These are phyloP conservation scores for Fraxinus floribunda DNA, from an alignment of 305 asterid species.

Conservation along the genomic window DNA sequence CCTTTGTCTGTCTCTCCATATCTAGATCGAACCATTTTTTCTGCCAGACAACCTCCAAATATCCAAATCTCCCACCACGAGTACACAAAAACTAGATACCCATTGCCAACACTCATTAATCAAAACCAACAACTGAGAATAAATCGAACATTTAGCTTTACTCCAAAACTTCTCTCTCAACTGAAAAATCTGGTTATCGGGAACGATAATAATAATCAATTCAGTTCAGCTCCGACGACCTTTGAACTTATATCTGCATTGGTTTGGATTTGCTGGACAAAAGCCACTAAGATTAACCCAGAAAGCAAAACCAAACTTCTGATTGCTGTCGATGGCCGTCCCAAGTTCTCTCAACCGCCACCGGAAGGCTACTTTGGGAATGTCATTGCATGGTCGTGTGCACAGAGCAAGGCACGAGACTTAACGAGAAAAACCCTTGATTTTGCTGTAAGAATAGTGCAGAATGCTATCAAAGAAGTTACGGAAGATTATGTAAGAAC, in stretches of 20 bases:
- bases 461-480: slow-evolving; percentile 27
- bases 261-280: slow-evolving; percentile 26
- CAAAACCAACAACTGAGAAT: slow-evolving; percentile 3
- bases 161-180: slow-evolving; percentile 4
- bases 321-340: slow-evolving; percentile 29
- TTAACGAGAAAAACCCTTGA: slow-evolving; percentile 17
- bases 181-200: slow-evolving; percentile 9
- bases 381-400: slow-evolving; percentile 21
- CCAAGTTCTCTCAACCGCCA: slow-evolving; percentile 20
- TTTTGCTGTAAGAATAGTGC: slow-evolving; percentile 22
- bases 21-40: slow-evolving; percentile 27
- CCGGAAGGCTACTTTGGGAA: slow-evolving; percentile 30
- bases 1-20: slow-evolving; percentile 16
- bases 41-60: slow-evolving; percentile 27
- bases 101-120: not conserved
- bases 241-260: slow-evolving; percentile 24
- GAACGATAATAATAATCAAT: not conserved
- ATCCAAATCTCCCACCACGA: slow-evolving; percentile 23
- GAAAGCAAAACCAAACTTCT: slow-evolving; percentile 26
- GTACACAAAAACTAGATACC: slow-evolving; percentile 18
- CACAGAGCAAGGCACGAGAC: slow-evolving; percentile 17
- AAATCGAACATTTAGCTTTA: slow-evolving; percentile 18
- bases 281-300: slow-evolving; percentile 23
- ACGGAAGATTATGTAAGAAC: slow-evolving; percentile 27
- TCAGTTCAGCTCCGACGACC: slow-evolving; percentile 5